phyloP scores from a whole-genome alignment of 1,284 basidiomycete genomes.

The Irpex rosettiformis region DNA sequence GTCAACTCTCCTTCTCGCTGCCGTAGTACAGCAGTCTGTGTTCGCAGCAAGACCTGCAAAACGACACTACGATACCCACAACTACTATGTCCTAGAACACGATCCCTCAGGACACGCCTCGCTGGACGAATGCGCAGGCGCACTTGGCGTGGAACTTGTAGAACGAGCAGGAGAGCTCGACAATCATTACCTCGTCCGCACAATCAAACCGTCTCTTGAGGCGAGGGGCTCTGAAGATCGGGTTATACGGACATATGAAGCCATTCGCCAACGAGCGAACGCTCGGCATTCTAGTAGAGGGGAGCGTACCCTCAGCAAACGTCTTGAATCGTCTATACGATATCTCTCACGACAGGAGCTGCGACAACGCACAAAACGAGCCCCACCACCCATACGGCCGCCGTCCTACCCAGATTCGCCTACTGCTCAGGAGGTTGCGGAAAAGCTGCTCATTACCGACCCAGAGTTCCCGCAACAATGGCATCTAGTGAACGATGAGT shows the following conservation, averaged over 20 bases:
- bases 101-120: slow-evolving; percentile 51
- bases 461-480: slow-evolving; percentile 89
- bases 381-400: slow-evolving; percentile 52
- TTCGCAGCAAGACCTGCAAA: slow-evolving; percentile 36
- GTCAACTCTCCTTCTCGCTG: slow-evolving; percentile 26
- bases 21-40: slow-evolving; percentile 25
- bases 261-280: slow-evolving; percentile 38
- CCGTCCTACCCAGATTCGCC: slow-evolving; percentile 24
- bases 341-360: slow-evolving; percentile 57
- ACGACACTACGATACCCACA: slow-evolving; percentile 73
- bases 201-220: slow-evolving; percentile 36
- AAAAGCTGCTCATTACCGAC: slow-evolving; percentile 75
- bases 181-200: slow-evolving; percentile 85
- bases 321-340: slow-evolving; percentile 51
- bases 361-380: slow-evolving; percentile 65
- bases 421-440: slow-evolving; percentile 47
- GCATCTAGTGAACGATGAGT: slow-evolving; percentile 84
- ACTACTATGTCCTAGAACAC: slow-evolving; percentile 89
- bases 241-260: slow-evolving; percentile 50
- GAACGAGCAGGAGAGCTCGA: slow-evolving; percentile 84
- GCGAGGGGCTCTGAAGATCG: slow-evolving; percentile 36
- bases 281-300: slow-evolving; percentile 37
- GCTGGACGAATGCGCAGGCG: slow-evolving; percentile 52
- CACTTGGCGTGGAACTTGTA: slow-evolving; percentile 82
- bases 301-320: slow-evolving; percentile 35